These are phyloP conservation scores for Oryza rufipogon DNA, from an alignment of 176 grass and related monocot genomes.

Conservation along the genomic window DNA sequence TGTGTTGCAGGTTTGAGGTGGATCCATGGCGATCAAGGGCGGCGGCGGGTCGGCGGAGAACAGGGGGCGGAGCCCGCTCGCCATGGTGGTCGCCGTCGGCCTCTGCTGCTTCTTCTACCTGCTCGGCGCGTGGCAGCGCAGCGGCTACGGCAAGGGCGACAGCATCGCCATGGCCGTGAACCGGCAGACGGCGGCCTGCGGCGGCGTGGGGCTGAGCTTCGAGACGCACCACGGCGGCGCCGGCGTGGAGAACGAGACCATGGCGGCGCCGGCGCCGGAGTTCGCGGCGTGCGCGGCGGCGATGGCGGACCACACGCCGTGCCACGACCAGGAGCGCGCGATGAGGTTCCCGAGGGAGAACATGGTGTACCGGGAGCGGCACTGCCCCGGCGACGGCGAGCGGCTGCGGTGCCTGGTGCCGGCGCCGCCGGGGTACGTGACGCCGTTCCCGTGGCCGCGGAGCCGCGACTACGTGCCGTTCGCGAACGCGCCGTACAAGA, in stretches of 20 bases:
- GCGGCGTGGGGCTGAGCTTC: slow-evolving; percentile 48
- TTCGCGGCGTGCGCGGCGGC: slow-evolving; percentile 61
- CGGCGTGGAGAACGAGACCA: not conserved
- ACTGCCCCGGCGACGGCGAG: slow-evolving; percentile 72
- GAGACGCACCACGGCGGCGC: slow-evolving; percentile 59
- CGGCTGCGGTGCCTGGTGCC: slow-evolving; percentile 81
- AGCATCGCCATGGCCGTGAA: slow-evolving; percentile 62
- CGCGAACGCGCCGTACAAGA: slow-evolving; percentile 96
- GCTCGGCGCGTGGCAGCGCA: slow-evolving; percentile 76
- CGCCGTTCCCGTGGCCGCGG: slow-evolving; percentile 85
- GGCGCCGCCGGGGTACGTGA: slow-evolving; percentile 70
- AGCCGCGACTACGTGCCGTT: slow-evolving; percentile 84
- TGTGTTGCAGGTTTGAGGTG: not conserved
- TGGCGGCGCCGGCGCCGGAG: not conserved
- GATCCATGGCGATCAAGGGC: slow-evolving; percentile 65
- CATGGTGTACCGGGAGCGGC: slow-evolving; percentile 94
- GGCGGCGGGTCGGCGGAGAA: slow-evolving; percentile 42
- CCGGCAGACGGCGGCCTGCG: slow-evolving; percentile 45
- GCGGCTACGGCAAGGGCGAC: slow-evolving; percentile 79
- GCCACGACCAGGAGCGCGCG: slow-evolving; percentile 83
- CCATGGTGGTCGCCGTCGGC: slow-evolving; percentile 57
- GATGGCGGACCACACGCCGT: slow-evolving; percentile 89
- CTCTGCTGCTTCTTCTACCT: slow-evolving; percentile 88
- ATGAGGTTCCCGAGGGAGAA: slow-evolving; percentile 79
- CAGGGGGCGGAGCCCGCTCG: slow-evolving; percentile 60